A percentile compares a stretch with the other conserved stretches of the same genome.
phyloP scores from a whole-genome alignment of 768 basidiomycete species.

The Lanmaoa rubissima region DNA sequence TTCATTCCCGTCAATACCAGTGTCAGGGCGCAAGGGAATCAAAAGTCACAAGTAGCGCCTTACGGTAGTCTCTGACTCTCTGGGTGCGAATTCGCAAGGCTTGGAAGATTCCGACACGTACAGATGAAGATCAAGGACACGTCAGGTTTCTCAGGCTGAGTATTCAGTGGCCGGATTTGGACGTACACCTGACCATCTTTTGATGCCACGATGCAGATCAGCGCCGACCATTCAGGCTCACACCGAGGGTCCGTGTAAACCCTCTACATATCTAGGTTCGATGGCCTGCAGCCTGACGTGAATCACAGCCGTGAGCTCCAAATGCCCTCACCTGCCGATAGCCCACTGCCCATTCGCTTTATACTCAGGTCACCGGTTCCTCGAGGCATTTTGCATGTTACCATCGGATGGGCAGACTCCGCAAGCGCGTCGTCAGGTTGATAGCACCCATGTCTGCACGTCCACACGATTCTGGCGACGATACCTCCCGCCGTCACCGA shows the following conservation, averaged over 20 bases:
- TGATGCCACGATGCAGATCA: slow-evolving; percentile 4
- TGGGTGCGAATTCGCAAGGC: not conserved
- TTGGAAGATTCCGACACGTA: not conserved
- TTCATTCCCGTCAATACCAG: slow-evolving; percentile 3
- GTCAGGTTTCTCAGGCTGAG: not conserved
- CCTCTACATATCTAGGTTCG: not conserved
- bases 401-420: slow-evolving; percentile 15
- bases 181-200: not conserved
- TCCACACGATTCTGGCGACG: not conserved
- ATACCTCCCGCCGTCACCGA: not conserved
- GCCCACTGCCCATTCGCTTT: slow-evolving; percentile 13
- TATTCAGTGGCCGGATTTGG: not conserved
- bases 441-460: slow-evolving; percentile 7
- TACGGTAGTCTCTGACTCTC: not conserved
- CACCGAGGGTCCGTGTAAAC: not conserved
- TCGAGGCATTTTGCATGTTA: slow-evolving; percentile 7
- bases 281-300: slow-evolving; percentile 6
- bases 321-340: not conserved
- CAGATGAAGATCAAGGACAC: too few relatives aligned
- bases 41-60: not conserved
- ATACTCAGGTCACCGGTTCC: slow-evolving; percentile 1
- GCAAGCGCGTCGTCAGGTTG: slow-evolving; percentile 8
- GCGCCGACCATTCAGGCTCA: not conserved
- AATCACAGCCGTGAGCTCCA: slow-evolving; percentile 3
- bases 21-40: not conserved